Conservation (phyloP, 169 alveolate genomes). For the Babesia bigemina region DNA sequence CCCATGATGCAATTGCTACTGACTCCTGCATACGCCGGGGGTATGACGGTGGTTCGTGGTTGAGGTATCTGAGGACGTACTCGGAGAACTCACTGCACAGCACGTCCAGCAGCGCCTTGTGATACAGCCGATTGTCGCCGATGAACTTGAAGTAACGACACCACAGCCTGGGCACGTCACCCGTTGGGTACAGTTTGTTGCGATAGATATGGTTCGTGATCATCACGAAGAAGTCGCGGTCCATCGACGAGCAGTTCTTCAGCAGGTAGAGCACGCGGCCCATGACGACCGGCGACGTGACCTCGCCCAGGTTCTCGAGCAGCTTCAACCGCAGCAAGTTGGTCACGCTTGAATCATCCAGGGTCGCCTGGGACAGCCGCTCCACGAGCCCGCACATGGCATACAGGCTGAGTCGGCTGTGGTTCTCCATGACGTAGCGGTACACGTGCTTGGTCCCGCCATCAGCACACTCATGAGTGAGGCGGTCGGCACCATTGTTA, state of each 20-base stretch:
- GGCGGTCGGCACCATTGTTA: neutral
- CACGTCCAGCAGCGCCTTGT: constrained; percentile 37
- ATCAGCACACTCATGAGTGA: constrained; percentile 12
- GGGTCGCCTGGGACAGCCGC: constrained; percentile 25
- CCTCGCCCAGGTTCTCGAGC: constrained; percentile 16
- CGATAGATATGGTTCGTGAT: constrained; percentile 42
- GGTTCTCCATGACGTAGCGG: constrained; percentile 52
- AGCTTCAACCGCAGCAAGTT: constrained; percentile 18
- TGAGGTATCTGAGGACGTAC: constrained; percentile 17
- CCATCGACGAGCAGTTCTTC: constrained; percentile 29
- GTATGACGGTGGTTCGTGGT: neutral
- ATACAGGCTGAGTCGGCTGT: constrained; percentile 13
- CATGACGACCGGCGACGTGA: constrained; percentile 17
- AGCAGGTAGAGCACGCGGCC: constrained; percentile 47
- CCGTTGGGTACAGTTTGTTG: constrained; percentile 38
- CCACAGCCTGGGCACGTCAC: constrained; percentile 48
- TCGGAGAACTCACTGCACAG: constrained; percentile 10
- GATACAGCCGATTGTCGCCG: constrained; percentile 56
- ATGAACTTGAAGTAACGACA: constrained; percentile 56
- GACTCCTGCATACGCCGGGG: constrained; percentile 38
- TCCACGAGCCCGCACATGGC: constrained; percentile 32
- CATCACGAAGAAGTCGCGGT: constrained; percentile 48
- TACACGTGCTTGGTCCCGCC: constrained; percentile 17
- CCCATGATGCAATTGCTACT: constrained; percentile 58
- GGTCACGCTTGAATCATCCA: constrained; percentile 22